A percentile compares a stretch with the other conserved stretches of the same genome.
These are phyloP conservation scores for Zygosaccharomyces lentus DNA, from an alignment of 805 yeast genomes.

Conservation along the genomic window DNA sequence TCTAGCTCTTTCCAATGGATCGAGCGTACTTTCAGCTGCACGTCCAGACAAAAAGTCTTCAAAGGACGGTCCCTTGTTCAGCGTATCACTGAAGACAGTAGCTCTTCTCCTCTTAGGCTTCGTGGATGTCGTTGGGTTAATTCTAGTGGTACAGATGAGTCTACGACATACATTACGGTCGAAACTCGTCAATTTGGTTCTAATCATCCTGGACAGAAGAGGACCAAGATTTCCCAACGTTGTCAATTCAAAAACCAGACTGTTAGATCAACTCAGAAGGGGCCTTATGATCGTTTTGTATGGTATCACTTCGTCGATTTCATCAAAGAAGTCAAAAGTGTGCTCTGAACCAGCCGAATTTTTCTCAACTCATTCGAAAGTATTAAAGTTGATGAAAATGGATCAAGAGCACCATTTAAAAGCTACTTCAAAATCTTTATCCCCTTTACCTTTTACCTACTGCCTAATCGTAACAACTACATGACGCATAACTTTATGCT, in stretches of 20 bases:
- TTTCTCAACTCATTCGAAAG: not conserved
- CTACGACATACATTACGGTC: slow-evolving; percentile 7
- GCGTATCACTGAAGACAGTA: slow-evolving; percentile 61
- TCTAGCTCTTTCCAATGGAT: slow-evolving; percentile 75
- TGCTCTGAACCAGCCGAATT: slow-evolving; percentile 1
- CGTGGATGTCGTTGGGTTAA: slow-evolving; percentile 15
- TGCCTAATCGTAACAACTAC: too few species aligned
- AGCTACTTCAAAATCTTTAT: too few species aligned
- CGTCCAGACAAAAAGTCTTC: slow-evolving; percentile 84
- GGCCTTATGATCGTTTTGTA: not conserved
- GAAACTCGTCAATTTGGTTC: not conserved
- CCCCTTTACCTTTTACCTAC: not conserved
- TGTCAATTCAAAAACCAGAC: not conserved
- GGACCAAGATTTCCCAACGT: not conserved
- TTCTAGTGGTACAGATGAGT: slow-evolving; percentile 17
- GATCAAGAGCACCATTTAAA: not conserved
- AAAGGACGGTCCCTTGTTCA: slow-evolving; percentile 86
- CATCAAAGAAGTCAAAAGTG: not conserved
- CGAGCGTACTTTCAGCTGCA: slow-evolving; percentile 60
- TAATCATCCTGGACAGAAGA: not conserved
- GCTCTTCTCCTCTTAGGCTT: slow-evolving; percentile 41
- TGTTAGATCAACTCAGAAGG: not conserved
- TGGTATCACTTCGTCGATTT: not conserved
- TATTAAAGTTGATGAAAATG: not conserved
- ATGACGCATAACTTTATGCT: not conserved